Evolutionary conservation across 176 grass and related monocot species (phyloP).

Genomic region (Coix lacrymajobi): DNA sequence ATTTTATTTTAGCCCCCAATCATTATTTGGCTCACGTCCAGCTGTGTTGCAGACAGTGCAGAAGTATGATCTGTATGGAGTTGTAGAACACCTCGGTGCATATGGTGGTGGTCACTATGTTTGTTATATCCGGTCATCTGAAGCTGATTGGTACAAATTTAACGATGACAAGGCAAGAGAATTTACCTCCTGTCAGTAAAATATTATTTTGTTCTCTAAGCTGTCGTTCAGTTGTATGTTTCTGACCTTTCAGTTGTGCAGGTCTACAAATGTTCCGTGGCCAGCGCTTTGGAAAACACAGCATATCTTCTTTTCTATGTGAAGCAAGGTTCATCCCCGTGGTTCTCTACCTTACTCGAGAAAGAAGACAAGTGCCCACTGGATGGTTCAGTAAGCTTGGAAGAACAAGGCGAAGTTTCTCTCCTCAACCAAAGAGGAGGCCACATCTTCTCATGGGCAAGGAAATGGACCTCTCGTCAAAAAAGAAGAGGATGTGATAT

Average conservation of each 20-base stretch:
- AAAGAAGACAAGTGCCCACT: neutral
- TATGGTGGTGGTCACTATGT: conserved; percentile 41
- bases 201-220: neutral
- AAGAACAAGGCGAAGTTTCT: conserved; percentile 6
- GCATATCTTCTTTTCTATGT: conserved; percentile 62
- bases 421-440: neutral
- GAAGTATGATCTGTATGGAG: conserved; percentile 55
- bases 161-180: conserved; percentile 35
- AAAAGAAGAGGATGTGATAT: neutral
- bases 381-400: neutral
- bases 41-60: conserved; percentile 27
- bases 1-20: neutral
- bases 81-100: conserved; percentile 39
- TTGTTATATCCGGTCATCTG: conserved; percentile 39
- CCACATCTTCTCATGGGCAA: neutral
- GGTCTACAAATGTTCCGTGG: conserved; percentile 19
- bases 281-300: conserved; percentile 4
- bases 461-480: neutral
- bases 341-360: conserved; percentile 53
- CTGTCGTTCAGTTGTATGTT: neutral
- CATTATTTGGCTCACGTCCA: neutral
- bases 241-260: conserved; percentile 11
- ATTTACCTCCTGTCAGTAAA: neutral
- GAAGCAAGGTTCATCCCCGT: conserved; percentile 45
- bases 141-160: conserved; percentile 39